Conservation (phyloP, 305 asterid species). For the Rubia peregrina region DNA sequence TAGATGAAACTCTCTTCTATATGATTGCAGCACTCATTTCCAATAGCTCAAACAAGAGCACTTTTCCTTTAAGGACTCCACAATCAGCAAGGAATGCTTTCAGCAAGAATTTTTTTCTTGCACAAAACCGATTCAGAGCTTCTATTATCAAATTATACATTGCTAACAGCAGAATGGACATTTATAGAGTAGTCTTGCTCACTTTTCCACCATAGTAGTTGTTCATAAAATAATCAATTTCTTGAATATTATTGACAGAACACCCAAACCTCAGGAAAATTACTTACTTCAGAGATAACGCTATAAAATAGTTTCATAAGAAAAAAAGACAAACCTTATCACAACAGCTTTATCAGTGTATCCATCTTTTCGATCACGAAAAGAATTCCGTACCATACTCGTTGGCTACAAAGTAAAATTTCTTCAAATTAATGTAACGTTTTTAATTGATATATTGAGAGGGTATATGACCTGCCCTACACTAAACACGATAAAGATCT, state of each 20-base stretch:
- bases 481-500: not conserved
- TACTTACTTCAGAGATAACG: not conserved
- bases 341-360: conserved; percentile 89
- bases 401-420: conserved; percentile 51
- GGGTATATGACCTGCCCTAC: not conserved
- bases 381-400: conserved; percentile 77
- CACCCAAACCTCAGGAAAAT: not conserved
- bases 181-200: not conserved
- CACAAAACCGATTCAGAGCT: not conserved
- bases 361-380: conserved; percentile 83
- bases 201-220: not conserved
- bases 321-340: conserved; percentile 50
- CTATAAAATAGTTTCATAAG: not conserved
- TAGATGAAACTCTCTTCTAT: not conserved
- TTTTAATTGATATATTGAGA: not conserved
- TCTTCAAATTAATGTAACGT: not conserved
- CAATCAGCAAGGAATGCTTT: not conserved
- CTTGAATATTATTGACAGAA: not conserved
- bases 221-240: not conserved
- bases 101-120: not conserved
- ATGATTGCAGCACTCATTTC: not conserved
- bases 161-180: not conserved
- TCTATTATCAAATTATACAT: not conserved
- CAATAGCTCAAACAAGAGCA: not conserved
- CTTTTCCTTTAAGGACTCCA: not conserved